Base-by-base conservation (phyloP, 2,329 filamentous ascomycete species). In the Calonectria pseudoturangicola region DNA sequence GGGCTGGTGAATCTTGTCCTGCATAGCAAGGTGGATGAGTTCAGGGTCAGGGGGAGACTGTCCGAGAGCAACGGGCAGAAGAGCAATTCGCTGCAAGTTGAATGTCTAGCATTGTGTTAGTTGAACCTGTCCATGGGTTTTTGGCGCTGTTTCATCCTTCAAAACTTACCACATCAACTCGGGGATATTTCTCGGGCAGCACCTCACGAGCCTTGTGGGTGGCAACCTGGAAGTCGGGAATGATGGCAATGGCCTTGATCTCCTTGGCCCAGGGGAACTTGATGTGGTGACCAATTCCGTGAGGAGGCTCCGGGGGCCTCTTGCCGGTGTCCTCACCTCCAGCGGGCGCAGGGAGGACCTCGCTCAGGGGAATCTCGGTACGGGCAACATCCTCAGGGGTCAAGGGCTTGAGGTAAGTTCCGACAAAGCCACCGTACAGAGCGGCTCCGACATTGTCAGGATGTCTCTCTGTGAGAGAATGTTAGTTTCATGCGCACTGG, bases 11-110 rank as follows among this genome's bases (percentile, higher is more conserved):
- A 99, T 92, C 86, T 96, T 98, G 87, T 99, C 97, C 86, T 98
- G 97, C 97, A 99, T 99, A 58, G 96, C 96, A 60, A 97, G 92
- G 87, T 97, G 97, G 83, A 99, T 99, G 84, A 98, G 93, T 79
- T 97, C 93, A 27, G 97, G 93, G 82, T 98, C 94, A 2, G 96
- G 96, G 12, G 97, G 96, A 9, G 94, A 96, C 83, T 95, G 93
- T 75, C 96, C 95, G 56, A 99, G 89, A 1, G 96, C 96, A 13
- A 95, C 95, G 39, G 96, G 96, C 15, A 99, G 90, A 63, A 99
- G 90, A 2, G 96, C 96, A 83, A 98, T 95, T 76, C 97, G 91
- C 86, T 98, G 97, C 79, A 98, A 89, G 86, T 99, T 99, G 89
- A 98, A 98, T 36, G 90, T 92, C 91, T 92, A 56, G 15, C 36